These are phyloP conservation scores for Sporothrix inflata DNA, from an alignment of 2,329 filamentous ascomycete genomes.

Conservation along the genomic window DNA sequence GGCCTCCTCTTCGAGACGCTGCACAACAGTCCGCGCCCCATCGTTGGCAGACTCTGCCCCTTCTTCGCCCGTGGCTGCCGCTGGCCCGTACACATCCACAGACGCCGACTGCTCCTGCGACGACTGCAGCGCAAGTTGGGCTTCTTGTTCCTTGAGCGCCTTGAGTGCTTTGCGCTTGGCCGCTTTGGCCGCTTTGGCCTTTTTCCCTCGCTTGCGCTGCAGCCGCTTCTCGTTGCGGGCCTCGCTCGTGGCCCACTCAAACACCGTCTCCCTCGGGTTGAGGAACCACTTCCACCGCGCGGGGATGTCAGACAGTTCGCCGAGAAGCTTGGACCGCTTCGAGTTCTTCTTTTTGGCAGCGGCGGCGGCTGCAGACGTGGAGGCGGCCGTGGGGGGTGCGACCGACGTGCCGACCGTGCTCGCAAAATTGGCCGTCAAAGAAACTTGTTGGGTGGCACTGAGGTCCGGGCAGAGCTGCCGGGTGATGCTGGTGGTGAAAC, in stretches of 20 bases:
- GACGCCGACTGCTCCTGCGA: neutral
- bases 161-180: neutral
- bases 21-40: neutral
- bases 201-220: neutral
- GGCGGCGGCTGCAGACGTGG: neutral
- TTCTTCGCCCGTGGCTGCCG: neutral
- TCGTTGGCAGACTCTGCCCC: neutral
- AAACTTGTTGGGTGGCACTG: neutral
- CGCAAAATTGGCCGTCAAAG: neutral
- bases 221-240: neutral
- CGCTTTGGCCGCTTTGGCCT: neutral
- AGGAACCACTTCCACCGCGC: constrained; percentile 22
- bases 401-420: neutral
- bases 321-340: neutral
- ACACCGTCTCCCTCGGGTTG: constrained; percentile 16
- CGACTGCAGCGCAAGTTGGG: constrained; percentile 1
- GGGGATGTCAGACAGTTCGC: neutral
- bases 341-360: neutral
- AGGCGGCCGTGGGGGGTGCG: neutral
- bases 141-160: constrained; percentile 9
- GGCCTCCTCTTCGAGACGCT: constrained; percentile 21
- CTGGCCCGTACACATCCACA: constrained; percentile 9
- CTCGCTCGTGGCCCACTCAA: constrained; percentile 22
- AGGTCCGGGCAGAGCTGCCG: neutral
- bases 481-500: neutral